Base-by-base conservation (phyloP, 495 filamentous ascomycete species). In the Penicillium herquei region DNA sequence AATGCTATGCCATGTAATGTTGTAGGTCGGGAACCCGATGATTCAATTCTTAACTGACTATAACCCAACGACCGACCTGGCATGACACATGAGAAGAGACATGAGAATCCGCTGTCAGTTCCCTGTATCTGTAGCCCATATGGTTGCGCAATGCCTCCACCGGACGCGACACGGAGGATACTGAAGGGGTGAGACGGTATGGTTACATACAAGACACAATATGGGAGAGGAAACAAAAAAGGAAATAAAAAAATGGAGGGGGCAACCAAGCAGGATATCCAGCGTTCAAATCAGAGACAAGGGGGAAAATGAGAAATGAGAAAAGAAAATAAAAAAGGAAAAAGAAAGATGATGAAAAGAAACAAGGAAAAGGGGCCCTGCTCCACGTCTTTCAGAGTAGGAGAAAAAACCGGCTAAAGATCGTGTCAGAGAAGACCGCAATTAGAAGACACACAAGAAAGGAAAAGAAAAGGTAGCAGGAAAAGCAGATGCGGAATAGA, bases 31-130 rank as follows among this genome's bases (percentile, higher is more conserved):
- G 62, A 60, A 63, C 56, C 57, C 54, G 62, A 59, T 63, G 56
- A 58, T 63, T 67, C 53, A 64, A 70, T 70, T 68, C 63, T 61
- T 69, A 57, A 67, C 60, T 67, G 68, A 71, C 61, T 58, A 70
- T 62, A 64, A 70, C 64, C 68, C 68, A 69, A 71, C 65, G 57
- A 71, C 64, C 66, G 63, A 70, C 66, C 69, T 65, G 66, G 67
- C 70, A 73, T 75, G 67, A 75, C 67, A 70, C 72, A 75, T 75
- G 64, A 74, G 64, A 72, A 72, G 54, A 55, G 65, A 70, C 67
- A 75, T 73, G 69, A 72, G 57, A 72, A 57, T 61, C 62, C 69
- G 65, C 70, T 70, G 68, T 58, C 66, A 63, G 59, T 66, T 63
- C 57, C 67, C 54, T 54, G 60, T 72, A 62, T 59, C 62, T 56